Percentiles rank a stretch among this genome's conserved stretches.
Conservation (phyloP, 306 rosid genomes). For the Vigna radiata region DNA sequence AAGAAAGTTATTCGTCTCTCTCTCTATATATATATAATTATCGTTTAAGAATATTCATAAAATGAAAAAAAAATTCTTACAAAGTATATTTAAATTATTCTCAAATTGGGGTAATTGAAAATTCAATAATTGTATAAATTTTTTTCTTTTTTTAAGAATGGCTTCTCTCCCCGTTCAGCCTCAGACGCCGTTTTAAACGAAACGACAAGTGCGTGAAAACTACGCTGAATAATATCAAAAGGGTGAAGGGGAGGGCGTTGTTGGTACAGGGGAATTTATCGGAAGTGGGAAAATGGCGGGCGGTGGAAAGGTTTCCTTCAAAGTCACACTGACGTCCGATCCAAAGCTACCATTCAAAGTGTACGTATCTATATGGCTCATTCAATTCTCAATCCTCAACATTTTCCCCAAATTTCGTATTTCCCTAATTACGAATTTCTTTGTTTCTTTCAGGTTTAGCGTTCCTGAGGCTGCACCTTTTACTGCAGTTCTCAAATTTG, state of each 20-base stretch:
- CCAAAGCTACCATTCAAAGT: conserved; percentile 98
- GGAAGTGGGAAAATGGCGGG: conserved; percentile 58
- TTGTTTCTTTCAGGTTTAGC: conserved; percentile 69
- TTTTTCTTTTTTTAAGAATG: background rate
- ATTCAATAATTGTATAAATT: background rate
- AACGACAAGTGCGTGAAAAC: conserved; percentile 20
- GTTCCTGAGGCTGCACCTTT: conserved; percentile 99
- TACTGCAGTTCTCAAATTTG: conserved; percentile 96
- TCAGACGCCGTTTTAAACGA: background rate
- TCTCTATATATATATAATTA: no score
- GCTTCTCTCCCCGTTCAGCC: background rate
- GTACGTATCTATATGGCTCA: conserved; percentile 43
- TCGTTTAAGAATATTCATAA: no score
- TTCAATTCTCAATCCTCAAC: background rate
- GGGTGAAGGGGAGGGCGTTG: background rate
- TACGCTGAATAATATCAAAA: background rate
- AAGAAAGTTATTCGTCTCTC: background rate
- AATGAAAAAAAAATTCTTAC: no score
- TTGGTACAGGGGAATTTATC: background rate
- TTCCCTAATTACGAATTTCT: conserved; percentile 14
- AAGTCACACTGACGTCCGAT: conserved; percentile 98
- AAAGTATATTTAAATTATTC: no score
- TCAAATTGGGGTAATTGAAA: background rate
- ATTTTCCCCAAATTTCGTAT: conserved; percentile 16
- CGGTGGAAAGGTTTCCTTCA: conserved; percentile 98